Evolutionary conservation across 768 basidiomycete species (phyloP).

Genomic region (Trametes coccinea): DNA sequence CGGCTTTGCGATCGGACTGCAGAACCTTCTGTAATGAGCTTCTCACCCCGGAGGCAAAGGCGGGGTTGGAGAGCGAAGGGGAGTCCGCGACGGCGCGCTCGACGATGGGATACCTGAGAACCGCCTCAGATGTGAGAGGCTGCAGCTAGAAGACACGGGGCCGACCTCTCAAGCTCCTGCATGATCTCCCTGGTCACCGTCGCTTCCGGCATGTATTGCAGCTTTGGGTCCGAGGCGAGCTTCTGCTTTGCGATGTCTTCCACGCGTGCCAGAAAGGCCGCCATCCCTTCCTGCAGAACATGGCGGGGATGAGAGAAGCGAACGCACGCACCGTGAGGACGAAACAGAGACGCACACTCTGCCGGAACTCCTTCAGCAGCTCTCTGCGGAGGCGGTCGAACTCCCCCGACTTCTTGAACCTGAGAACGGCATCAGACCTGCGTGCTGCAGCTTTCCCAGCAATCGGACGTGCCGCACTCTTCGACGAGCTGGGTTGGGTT

Average conservation of each 20-base stretch:
- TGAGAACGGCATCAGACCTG: slow-evolving; percentile 30
- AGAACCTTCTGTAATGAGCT: slow-evolving; percentile 38
- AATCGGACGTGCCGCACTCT: slow-evolving; percentile 46
- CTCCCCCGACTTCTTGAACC: slow-evolving; percentile 80
- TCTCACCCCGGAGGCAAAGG: slow-evolving; percentile 37
- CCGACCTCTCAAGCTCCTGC: slow-evolving; percentile 71
- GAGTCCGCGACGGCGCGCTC: slow-evolving; percentile 52
- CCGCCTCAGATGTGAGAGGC: background rate
- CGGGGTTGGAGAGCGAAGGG: slow-evolving; percentile 23
- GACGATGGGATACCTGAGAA: slow-evolving; percentile 62
- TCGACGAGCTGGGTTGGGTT: slow-evolving; percentile 64
- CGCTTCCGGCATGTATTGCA: slow-evolving; percentile 54
- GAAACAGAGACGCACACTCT: slow-evolving; percentile 47
- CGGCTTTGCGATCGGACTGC: slow-evolving; percentile 31
- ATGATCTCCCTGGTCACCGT: slow-evolving; percentile 59
- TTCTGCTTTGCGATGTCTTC: slow-evolving; percentile 62
- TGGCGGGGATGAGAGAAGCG: slow-evolving; percentile 7
- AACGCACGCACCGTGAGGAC: slow-evolving; percentile 11
- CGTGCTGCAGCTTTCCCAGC: background rate
- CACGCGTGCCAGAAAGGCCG: slow-evolving; percentile 56
- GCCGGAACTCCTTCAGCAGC: slow-evolving; percentile 60
- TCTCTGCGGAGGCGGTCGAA: slow-evolving; percentile 72
- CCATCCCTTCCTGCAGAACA: slow-evolving; percentile 47
- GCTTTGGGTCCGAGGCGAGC: slow-evolving; percentile 52
- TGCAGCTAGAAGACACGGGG: background rate